These are phyloP conservation scores for Zygosaccharomyces sapae DNA, from an alignment of 1,139 yeast genomes.

Conservation along the genomic window DNA sequence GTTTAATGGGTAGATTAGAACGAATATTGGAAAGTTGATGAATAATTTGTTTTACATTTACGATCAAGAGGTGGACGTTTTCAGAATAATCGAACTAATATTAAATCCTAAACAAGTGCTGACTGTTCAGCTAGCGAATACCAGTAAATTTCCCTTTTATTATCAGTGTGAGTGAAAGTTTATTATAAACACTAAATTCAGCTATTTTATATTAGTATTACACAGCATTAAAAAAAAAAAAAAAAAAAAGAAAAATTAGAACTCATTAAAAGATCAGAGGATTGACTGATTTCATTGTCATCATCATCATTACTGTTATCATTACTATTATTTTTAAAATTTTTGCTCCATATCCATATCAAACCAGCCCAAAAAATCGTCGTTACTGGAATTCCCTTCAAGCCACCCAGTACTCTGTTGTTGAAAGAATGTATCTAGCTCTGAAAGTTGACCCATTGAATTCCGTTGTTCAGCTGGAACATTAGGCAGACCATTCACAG, in stretches of 20 bases:
- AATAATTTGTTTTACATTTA: too few relatives aligned
- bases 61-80: too few relatives aligned
- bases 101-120: too few relatives aligned
- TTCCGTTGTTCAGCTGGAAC: slow-evolving; percentile 5
- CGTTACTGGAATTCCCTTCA: slow-evolving; percentile 52
- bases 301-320: background rate
- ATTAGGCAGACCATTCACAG: background rate
- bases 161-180: too few relatives aligned
- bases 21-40: too few relatives aligned
- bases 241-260: background rate
- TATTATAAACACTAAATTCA: too few relatives aligned
- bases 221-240: background rate
- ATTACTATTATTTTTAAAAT: slow-evolving; percentile 35
- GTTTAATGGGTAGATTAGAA: too few relatives aligned
- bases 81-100: too few relatives aligned
- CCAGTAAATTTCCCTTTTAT: too few relatives aligned
- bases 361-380: slow-evolving; percentile 95
- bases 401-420: slow-evolving; percentile 86
- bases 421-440: slow-evolving; percentile 48
- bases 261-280: background rate
- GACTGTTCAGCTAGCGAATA: too few relatives aligned
- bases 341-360: slow-evolving; percentile 65
- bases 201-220: background rate
- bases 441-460: slow-evolving; percentile 25
- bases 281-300: background rate